These are phyloP conservation scores for Colletotrichum cuscutae DNA, from an alignment of 2,329 filamentous ascomycete genomes.

Conservation along the genomic window DNA sequence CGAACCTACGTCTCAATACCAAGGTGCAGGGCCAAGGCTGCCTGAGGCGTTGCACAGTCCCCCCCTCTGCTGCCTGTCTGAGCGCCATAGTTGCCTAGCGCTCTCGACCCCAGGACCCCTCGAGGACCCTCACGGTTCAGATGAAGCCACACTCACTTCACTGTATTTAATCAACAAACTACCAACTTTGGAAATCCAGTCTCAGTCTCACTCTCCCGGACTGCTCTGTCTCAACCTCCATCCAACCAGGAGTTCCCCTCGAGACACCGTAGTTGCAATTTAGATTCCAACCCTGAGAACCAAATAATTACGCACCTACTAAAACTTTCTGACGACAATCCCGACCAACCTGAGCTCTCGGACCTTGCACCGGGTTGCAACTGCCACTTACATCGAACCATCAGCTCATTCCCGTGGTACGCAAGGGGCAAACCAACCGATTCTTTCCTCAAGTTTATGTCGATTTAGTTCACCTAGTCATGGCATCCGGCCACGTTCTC, in stretches of 20 bases:
- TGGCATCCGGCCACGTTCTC: slow-evolving; percentile 53
- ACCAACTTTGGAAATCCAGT: slow-evolving; percentile 2
- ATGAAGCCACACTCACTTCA: background rate
- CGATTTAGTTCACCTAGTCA: background rate
- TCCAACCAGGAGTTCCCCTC: slow-evolving; percentile 3
- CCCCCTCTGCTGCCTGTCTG: slow-evolving; percentile 8
- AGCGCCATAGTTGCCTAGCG: slow-evolving; percentile 32
- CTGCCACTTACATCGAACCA: background rate
- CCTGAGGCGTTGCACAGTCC: slow-evolving; percentile 12
- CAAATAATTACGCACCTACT: slow-evolving; percentile 5
- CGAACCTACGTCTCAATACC: background rate
- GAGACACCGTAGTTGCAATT: background rate
- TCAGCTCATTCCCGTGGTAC: slow-evolving; percentile 15
- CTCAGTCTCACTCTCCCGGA: slow-evolving; percentile 2
- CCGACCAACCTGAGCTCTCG: background rate
- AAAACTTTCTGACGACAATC: background rate
- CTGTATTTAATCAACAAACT: slow-evolving; percentile 23
- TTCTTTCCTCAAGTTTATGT: background rate
- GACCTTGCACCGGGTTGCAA: background rate
- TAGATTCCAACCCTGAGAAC: slow-evolving; percentile 1
- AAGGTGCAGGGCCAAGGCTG: slow-evolving; percentile 6
- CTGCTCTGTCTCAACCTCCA: background rate
- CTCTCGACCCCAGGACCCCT: slow-evolving; percentile 2
- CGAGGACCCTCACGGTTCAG: slow-evolving; percentile 15
- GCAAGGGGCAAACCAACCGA: slow-evolving; percentile 9